Base-by-base conservation (phyloP, 2,329 filamentous ascomycete genomes). In the Metarhizium sp. region DNA sequence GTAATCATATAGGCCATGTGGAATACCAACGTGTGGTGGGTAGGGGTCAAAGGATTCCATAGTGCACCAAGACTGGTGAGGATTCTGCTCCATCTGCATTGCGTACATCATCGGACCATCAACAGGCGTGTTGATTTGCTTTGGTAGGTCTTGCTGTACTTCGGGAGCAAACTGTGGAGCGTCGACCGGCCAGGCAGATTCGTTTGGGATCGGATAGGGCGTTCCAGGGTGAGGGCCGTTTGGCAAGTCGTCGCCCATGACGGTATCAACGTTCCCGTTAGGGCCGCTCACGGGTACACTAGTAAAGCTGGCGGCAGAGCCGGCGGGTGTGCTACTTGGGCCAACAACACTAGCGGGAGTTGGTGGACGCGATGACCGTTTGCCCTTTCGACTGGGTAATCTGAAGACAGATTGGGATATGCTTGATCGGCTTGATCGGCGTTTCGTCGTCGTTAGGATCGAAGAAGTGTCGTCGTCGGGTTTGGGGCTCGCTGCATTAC, bases 101-200 rank as follows among this genome's bases (percentile, higher is more conserved):
- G 38, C 64, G 53, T 62, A 71, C 62, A 63, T 68, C 61, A 64
- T 51, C 13, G 66, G 60, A 5, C 64, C 61, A 53, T 65, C 67
- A 48, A 63, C 62, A 29, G 68, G 66, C 10, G 66, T 66, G 54
- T 66, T 65, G 60, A 69, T 62, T 55, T 71, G 69, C 55, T 64
- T 67, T 13, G 64, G 64, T 48, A 67, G 49, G 6, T 54, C 59
- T 13, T 56, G 59, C 5, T 62, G 59, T 32, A 58, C 58, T 40
- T 73, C 71, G 8, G 71, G 69, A 7, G 70, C 69, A 56, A 73
- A 72, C 59, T 71, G 71, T 53, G 71, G 71, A 5, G 69, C 69
- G 47, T 72, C 70, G n/a, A 67, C 61, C 3, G 70, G 67, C 67
- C 71, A 71, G 29, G 66, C 63, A 10, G 61, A 62, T 56, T 72